phyloP scores from a whole-genome alignment of 169 alveolate genomes.

The Miamiensis avidus region DNA sequence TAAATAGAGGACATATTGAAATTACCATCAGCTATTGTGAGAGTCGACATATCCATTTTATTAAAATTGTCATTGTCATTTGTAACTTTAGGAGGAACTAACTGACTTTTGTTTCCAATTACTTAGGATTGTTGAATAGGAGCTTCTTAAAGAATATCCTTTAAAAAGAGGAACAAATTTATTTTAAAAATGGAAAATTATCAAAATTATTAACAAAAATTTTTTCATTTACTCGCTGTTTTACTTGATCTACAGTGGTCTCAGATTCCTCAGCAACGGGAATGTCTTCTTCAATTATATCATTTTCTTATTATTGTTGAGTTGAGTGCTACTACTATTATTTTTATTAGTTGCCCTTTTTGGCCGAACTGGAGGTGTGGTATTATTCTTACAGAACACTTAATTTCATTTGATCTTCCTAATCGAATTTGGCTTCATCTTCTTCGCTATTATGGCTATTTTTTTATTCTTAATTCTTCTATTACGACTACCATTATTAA shows the following conservation, averaged over 20 bases:
- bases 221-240: neutral
- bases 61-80: constrained; percentile 1
- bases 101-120: neutral
- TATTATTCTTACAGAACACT: neutral
- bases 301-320: too few relatives aligned
- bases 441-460: neutral
- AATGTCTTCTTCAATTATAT: neutral
- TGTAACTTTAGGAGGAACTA: neutral
- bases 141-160: neutral
- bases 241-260: neutral
- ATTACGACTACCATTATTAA: neutral
- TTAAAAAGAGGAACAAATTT: neutral
- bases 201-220: neutral
- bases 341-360: neutral
- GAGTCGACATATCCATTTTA: neutral
- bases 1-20: constrained; percentile 3
- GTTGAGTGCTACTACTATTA: too few relatives aligned
- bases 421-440: neutral
- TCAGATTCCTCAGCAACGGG: neutral
- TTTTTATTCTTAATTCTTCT: neutral
- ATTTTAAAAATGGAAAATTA: neutral
- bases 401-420: neutral
- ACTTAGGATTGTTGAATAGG: neutral
- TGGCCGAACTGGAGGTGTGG: neutral
- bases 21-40: neutral